Conservation (phyloP, 768 basidiomycete genomes). For the Phanerodontia chrysosporium region DNA sequence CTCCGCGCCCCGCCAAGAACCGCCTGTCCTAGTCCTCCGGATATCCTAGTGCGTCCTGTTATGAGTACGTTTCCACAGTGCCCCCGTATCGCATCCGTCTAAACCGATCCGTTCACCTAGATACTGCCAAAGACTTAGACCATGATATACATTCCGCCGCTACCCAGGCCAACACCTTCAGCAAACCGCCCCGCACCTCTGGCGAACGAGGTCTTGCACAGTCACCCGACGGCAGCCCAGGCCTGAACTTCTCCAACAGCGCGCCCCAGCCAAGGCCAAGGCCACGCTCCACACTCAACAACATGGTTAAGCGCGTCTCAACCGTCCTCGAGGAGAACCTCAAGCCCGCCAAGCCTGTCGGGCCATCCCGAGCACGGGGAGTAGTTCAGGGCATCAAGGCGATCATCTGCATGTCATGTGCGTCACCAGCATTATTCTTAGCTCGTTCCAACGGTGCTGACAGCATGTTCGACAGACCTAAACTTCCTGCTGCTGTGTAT, state of each 20-base stretch:
- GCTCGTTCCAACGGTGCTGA: neutral
- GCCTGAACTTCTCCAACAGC: neutral
- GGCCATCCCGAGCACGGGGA: conserved; percentile 35
- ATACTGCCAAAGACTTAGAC: no score
- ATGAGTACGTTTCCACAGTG: no score
- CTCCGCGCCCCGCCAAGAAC: no score
- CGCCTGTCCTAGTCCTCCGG: no score
- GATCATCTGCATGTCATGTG: conserved; percentile 57
- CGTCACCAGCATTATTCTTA: conserved; percentile 15
- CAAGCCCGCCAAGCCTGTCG: conserved; percentile 27
- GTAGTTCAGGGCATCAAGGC: conserved; percentile 44
- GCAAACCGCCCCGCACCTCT: neutral
- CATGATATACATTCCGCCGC: no score
- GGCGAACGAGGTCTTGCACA: neutral
- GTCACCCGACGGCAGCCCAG: neutral
- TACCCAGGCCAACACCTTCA: neutral
- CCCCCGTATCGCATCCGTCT: no score
- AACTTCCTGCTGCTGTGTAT: conserved; percentile 72
- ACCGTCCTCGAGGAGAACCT: conserved; percentile 1
- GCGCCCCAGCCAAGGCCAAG: neutral
- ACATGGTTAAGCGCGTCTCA: neutral
- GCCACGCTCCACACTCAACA: neutral
- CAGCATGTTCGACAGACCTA: conserved; percentile 41
- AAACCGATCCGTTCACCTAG: no score
- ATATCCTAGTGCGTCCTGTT: no score